Percentiles rank a stretch among this genome's conserved stretches.
phyloP scores from a whole-genome alignment of 225 moss, liverwort and hornwort genomes.

The Sphagnum tenellum region DNA sequence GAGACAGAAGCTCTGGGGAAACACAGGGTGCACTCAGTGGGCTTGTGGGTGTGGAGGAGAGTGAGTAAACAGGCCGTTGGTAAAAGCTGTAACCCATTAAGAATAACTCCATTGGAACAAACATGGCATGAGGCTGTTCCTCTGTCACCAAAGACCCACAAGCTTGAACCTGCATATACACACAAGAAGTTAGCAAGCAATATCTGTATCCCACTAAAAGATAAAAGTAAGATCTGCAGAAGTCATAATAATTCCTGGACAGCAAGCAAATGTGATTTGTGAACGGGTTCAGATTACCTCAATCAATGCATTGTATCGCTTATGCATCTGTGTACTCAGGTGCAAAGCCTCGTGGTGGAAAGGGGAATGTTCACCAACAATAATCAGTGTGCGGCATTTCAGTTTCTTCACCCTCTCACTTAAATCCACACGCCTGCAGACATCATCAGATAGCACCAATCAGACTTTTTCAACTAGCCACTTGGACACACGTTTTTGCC shows the following conservation, averaged over 20 bases:
- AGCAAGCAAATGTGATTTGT: background rate
- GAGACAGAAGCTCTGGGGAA: conserved; percentile 68
- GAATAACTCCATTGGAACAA: conserved; percentile 80
- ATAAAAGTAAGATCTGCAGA: background rate
- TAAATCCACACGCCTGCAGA: conserved; percentile 22
- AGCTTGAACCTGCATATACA: conserved; percentile 42
- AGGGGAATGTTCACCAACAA: conserved; percentile 42
- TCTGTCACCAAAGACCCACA: conserved; percentile 37
- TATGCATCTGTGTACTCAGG: conserved; percentile 28
- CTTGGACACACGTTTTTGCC: no score
- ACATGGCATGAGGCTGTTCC: conserved; percentile 59
- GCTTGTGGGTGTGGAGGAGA: conserved; percentile 56
- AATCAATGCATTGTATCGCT: conserved; percentile 30
- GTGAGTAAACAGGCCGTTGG: conserved; percentile 38
- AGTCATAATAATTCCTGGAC: no score
- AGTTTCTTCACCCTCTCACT: conserved; percentile 23
- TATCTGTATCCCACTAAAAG: background rate
- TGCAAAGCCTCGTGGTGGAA: conserved; percentile 36
- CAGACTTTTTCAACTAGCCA: no score
- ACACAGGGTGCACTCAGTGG: conserved; percentile 75
- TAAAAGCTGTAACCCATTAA: conserved; percentile 76
- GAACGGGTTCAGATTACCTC: conserved; percentile 17
- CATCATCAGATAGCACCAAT: background rate
- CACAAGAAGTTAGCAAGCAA: background rate
- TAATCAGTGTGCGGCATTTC: conserved; percentile 38